phyloP scores from a whole-genome alignment of 257 asterid species.

The Fraxinus americana region DNA sequence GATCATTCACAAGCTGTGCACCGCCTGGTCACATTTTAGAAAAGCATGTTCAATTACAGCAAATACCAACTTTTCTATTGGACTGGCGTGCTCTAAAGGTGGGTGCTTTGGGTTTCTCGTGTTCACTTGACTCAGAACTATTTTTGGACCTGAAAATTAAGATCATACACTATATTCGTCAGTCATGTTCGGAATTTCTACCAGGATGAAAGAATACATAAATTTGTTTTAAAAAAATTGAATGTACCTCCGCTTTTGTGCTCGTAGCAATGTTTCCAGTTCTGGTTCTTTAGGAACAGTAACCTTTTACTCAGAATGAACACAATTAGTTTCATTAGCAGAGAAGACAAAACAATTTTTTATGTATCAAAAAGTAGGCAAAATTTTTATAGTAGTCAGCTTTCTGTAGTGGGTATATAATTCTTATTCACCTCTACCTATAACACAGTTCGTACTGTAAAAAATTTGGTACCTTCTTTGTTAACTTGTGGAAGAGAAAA shows the following conservation, averaged over 20 bases:
- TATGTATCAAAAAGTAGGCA: background rate
- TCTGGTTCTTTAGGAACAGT: conserved; percentile 83
- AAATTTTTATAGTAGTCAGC: background rate
- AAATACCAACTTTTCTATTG: conserved; percentile 68
- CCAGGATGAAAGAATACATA: background rate
- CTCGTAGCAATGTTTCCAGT: conserved; percentile 71
- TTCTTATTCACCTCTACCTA: background rate
- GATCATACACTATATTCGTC: background rate
- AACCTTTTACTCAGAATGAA: conserved; percentile 39
- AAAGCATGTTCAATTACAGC: background rate
- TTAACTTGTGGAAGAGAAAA: conserved; percentile 56
- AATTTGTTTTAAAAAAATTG: background rate
- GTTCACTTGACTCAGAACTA: conserved; percentile 49
- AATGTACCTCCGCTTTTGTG: conserved; percentile 60
- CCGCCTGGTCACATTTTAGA: background rate
- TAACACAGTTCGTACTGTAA: background rate
- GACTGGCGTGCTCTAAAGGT: conserved; percentile 40
- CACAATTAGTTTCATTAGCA: conserved; percentile 17
- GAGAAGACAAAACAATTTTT: background rate
- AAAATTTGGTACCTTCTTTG: conserved; percentile 51
- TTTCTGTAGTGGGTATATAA: background rate
- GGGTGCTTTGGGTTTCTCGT: conserved; percentile 36
- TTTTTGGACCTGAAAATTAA: conserved; percentile 56
- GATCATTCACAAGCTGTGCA: background rate
- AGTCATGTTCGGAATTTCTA: conserved; percentile 5